Evolutionary conservation across 495 filamentous ascomycete genomes (phyloP).

Genomic region (Penicillium cataractarum): DNA sequence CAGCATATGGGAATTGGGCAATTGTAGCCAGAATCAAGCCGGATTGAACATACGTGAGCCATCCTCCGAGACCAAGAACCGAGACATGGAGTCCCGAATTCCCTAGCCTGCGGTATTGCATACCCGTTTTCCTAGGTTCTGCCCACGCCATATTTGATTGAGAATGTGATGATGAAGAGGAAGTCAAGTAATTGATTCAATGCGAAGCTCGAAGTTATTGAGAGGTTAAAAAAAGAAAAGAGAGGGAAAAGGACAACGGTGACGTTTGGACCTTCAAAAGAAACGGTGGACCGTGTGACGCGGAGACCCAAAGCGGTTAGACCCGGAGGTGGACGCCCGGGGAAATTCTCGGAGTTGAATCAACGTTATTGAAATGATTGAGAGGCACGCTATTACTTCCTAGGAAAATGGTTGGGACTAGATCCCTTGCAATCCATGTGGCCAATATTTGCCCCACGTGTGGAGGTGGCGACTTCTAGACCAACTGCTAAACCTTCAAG

Average conservation of each 20-base stretch:
- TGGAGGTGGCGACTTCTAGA: neutral
- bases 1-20: neutral
- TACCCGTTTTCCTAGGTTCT: constrained; percentile 2
- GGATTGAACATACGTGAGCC: constrained; percentile 1
- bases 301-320: neutral
- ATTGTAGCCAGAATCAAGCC: neutral
- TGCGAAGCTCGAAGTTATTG: neutral
- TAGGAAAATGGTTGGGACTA: neutral
- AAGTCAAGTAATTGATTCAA: neutral
- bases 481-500: neutral
- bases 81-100: constrained; percentile 7
- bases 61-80: neutral
- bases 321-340: neutral
- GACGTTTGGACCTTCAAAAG: neutral
- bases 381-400: neutral
- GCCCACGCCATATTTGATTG: constrained; percentile 3
- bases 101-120: constrained; percentile 2
- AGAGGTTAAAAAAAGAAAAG: neutral
- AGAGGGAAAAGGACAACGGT: neutral
- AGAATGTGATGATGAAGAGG: neutral
- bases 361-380: neutral
- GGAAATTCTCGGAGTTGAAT: neutral
- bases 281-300: neutral
- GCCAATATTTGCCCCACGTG: neutral
- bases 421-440: neutral